Evolutionary conservation across 768 basidiomycete genomes (phyloP).

Genomic region (Leccinum longicurvipes): DNA sequence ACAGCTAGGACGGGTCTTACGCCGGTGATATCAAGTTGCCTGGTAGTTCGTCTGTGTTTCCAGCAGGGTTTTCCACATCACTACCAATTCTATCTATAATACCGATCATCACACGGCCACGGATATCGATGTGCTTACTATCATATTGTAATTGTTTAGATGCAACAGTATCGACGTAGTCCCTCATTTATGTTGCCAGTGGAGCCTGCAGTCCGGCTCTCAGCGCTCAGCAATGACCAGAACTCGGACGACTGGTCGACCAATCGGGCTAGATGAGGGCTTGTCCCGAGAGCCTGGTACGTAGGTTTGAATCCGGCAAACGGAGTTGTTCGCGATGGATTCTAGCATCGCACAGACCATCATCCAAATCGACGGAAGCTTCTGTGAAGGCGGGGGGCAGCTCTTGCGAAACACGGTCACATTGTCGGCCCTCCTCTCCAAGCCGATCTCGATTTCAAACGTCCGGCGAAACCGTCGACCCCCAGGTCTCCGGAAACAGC

Average conservation of each 20-base stretch:
- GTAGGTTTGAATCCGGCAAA: neutral
- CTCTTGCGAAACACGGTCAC: slow-evolving; percentile 67
- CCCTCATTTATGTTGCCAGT: too few species aligned
- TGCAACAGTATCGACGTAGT: neutral
- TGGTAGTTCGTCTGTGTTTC: neutral
- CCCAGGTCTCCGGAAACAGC: slow-evolving; percentile 71
- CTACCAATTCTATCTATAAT: slow-evolving; percentile 13
- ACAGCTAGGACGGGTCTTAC: slow-evolving; percentile 31
- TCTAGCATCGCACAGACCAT: slow-evolving; percentile 7
- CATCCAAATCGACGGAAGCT: slow-evolving; percentile 42
- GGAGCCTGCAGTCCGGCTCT: neutral
- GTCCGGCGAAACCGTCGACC: slow-evolving; percentile 56
- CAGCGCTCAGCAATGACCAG: neutral
- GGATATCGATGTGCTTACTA: slow-evolving; percentile 5
- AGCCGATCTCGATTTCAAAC: slow-evolving; percentile 56
- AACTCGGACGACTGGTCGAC: neutral
- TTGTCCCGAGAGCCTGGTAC: too few species aligned
- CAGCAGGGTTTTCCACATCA: slow-evolving; percentile 4
- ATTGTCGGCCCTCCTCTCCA: slow-evolving; percentile 61
- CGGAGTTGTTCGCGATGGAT: neutral
- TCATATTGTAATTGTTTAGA: slow-evolving; percentile 1
- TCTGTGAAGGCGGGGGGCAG: slow-evolving; percentile 63
- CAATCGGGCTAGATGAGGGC: neutral
- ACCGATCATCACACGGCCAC: neutral
- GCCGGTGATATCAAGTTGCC: slow-evolving; percentile 13